phyloP scores from a whole-genome alignment of 805 yeast genomes.

The Kluyveromyces siamensis region DNA sequence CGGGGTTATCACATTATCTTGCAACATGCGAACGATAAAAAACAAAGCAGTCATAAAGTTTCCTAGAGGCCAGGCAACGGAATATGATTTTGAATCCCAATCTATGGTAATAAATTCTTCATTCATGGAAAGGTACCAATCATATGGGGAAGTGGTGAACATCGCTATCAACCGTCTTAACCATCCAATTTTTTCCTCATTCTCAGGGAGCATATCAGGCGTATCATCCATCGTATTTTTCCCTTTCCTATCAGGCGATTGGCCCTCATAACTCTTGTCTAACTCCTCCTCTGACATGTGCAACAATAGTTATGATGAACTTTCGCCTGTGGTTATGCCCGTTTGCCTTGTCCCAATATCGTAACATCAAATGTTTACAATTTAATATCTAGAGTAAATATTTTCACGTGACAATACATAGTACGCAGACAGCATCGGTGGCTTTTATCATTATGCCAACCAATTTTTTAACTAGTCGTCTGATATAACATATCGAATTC shows the following conservation, averaged over 20 bases:
- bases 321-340: slow-evolving; percentile 1
- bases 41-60: slow-evolving; percentile 12
- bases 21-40: slow-evolving; percentile 18
- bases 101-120: slow-evolving; percentile 21
- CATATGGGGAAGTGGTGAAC: slow-evolving; percentile 14
- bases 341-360: background rate
- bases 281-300: slow-evolving; percentile 4
- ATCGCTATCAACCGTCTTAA: slow-evolving; percentile 2
- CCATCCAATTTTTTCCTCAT: slow-evolving; percentile 3
- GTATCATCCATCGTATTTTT: background rate
- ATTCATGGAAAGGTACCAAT: slow-evolving; percentile 13
- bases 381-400: background rate
- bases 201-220: background rate
- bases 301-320: slow-evolving; percentile 10
- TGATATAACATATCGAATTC: background rate
- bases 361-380: background rate
- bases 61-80: slow-evolving; percentile 22
- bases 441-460: no score
- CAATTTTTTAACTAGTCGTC: background rate
- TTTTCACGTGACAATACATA: background rate
- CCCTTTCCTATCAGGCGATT: background rate
- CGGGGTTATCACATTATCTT: slow-evolving; percentile 23
- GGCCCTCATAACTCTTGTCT: background rate
- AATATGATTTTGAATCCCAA: slow-evolving; percentile 22
- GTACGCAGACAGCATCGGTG: no score